Evolutionary conservation across 352 stramenopile species (phyloP).

Genomic region (Phytophthora lateralis): DNA sequence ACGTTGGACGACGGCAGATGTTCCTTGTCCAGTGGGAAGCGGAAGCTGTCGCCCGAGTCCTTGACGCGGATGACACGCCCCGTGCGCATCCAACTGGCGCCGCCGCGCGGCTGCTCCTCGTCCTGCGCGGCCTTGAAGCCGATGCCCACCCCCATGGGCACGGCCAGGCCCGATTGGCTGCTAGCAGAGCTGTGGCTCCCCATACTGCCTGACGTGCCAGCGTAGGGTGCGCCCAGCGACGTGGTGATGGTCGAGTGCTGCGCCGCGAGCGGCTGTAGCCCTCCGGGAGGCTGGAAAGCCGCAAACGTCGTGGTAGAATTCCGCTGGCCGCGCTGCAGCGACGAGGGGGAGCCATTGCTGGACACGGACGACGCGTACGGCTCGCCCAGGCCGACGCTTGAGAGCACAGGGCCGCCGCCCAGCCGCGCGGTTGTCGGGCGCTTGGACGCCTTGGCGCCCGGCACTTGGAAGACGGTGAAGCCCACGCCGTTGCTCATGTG

Average conservation of each 20-base stretch:
- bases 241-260: slow-evolving; percentile 17
- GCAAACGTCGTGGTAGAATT: slow-evolving; percentile 44
- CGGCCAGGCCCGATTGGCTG: slow-evolving; percentile 27
- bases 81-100: slow-evolving; percentile 69
- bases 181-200: slow-evolving; percentile 32
- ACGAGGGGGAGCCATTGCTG: slow-evolving; percentile 22
- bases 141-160: slow-evolving; percentile 37
- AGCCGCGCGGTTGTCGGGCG: slow-evolving; percentile 23
- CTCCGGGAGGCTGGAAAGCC: slow-evolving; percentile 41
- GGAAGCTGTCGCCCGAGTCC: slow-evolving; percentile 71
- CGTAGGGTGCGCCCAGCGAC: slow-evolving; percentile 28
- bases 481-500: slow-evolving; percentile 49
- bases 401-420: slow-evolving; percentile 28
- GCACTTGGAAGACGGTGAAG: slow-evolving; percentile 78
- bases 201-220: slow-evolving; percentile 33
- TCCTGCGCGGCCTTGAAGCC: slow-evolving; percentile 27
- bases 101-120: slow-evolving; percentile 46
- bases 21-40: slow-evolving; percentile 71
- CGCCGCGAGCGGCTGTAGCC: slow-evolving; percentile 25
- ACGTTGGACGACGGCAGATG: slow-evolving; percentile 55
- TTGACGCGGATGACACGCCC: slow-evolving; percentile 75
- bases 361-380: slow-evolving; percentile 17
- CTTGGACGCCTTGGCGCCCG: slow-evolving; percentile 44
- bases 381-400: slow-evolving; percentile 23
- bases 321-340: slow-evolving; percentile 32